phyloP scores from a whole-genome alignment of 345 rosid genomes.

The Heritiera littoralis region DNA sequence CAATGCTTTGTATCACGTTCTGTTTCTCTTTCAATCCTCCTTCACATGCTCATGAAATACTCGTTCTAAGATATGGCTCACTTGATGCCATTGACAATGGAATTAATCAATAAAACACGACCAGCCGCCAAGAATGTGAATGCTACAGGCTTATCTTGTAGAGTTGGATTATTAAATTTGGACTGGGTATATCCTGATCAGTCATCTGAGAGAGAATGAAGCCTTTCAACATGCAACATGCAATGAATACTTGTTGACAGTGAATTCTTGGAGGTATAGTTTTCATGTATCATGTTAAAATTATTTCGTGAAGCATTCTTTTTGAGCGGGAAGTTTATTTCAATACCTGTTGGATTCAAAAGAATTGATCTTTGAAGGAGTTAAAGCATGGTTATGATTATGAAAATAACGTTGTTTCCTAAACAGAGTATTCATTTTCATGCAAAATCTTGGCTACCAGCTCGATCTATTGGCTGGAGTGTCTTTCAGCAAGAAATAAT shows the following conservation, averaged over 20 bases:
- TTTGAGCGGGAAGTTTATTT: no score
- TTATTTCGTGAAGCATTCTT: no score
- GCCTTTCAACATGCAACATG: constrained; percentile 72
- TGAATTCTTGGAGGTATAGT: constrained; percentile 59
- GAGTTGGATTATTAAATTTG: constrained; percentile 81
- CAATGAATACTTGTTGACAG: constrained; percentile 75
- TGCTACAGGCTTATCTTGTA: constrained; percentile 75
- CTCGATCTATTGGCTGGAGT: constrained; percentile 76
- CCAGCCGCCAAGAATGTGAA: constrained; percentile 82
- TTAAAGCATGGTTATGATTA: not conserved
- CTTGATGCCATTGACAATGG: constrained; percentile 92
- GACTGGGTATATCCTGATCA: constrained; percentile 93
- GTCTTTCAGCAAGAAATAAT: constrained; percentile 58
- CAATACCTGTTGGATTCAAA: not conserved
- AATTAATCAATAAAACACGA: constrained; percentile 77
- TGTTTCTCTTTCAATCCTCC: no score
- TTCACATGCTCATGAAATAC: no score
- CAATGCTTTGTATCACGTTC: no score
- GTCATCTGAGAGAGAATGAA: constrained; percentile 83
- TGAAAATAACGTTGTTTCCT: not conserved
- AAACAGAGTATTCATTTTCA: constrained; percentile 63
- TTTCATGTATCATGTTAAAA: not conserved
- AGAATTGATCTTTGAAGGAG: not conserved
- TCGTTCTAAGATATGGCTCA: constrained; percentile 12
- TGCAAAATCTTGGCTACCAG: constrained; percentile 86